Percentiles rank a stretch among this genome's conserved stretches.
Evolutionary conservation across 192 early-diverging fungal species (phyloP).

Genomic region (Gryganskiella cystojenkinii): DNA sequence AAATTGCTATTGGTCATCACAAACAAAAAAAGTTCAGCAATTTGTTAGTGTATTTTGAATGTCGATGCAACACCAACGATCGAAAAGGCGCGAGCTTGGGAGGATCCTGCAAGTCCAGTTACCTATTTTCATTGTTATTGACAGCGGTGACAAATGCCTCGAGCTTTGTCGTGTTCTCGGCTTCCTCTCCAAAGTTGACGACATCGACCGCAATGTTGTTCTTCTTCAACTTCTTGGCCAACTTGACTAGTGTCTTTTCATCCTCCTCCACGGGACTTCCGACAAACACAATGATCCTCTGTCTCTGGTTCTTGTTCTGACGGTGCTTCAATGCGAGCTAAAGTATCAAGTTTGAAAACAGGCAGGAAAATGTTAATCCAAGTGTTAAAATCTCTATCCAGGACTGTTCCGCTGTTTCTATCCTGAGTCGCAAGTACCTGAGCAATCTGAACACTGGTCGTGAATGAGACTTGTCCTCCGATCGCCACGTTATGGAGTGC

Average conservation of each 20-base stretch:
- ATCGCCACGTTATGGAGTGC: conserved; percentile 85
- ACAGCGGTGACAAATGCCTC: conserved; percentile 91
- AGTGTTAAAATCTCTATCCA: not conserved
- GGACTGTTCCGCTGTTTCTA: not conserved
- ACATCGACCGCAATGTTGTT: conserved; percentile 97
- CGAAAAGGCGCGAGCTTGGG: not conserved
- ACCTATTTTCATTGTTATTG: conserved; percentile 94
- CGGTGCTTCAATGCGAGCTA: conserved; percentile 95
- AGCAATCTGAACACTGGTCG: conserved; percentile 94
- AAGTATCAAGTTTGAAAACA: not conserved
- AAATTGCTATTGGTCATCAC: conserved; percentile 73
- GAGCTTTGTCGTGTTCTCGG: conserved; percentile 88
- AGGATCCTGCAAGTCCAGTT: conserved; percentile 4
- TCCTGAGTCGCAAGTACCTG: conserved; percentile 67
- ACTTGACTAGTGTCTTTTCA: conserved; percentile 83
- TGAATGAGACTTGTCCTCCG: conserved; percentile 79
- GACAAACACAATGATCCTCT: conserved; percentile 94
- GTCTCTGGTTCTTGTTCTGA: conserved; percentile 95
- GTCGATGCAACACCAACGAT: not conserved
- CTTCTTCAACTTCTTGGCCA: conserved; percentile 98
- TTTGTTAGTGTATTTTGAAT: not conserved
- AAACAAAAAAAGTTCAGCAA: not conserved
- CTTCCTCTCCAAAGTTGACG: conserved; percentile 95
- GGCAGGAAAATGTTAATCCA: not conserved
- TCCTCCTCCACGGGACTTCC: conserved; percentile 90